Percentiles rank a stretch among this genome's conserved stretches.
phyloP scores from a whole-genome alignment of 176 grass and related monocot species.

The Sorghum bicolor region DNA sequence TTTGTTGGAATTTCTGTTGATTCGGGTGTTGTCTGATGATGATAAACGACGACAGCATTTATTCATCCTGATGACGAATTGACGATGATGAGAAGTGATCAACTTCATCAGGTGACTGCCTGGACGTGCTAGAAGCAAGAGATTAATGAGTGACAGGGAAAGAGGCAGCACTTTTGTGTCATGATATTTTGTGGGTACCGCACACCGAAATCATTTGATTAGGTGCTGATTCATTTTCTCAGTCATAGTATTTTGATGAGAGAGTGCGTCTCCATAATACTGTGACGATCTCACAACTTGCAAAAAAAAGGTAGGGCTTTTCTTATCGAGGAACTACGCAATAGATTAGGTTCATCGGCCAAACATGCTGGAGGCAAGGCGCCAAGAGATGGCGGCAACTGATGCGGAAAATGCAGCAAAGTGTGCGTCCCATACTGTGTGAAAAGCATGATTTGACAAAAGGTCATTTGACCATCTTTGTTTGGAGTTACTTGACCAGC shows the following conservation, averaged over 20 bases:
- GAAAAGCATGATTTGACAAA: background rate
- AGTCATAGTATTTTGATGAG: background rate
- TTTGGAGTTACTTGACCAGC: background rate
- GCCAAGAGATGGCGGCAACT: background rate
- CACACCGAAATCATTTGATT: background rate
- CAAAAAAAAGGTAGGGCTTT: background rate
- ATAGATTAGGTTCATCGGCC: background rate
- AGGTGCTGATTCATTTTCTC: background rate
- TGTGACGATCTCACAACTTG: background rate
- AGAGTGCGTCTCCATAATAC: too few relatives aligned
- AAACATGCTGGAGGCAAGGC: constrained; percentile 15
- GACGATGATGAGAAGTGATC: background rate
- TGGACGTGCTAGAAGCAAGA: background rate
- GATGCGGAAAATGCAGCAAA: background rate
- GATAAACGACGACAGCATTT: background rate
- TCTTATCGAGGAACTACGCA: background rate
- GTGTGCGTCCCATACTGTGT: background rate
- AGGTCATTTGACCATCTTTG: constrained; percentile 5
- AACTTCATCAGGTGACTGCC: background rate
- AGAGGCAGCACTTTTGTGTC: background rate
- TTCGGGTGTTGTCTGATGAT: background rate
- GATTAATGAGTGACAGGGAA: background rate
- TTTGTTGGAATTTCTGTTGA: background rate
- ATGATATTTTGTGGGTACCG: background rate
- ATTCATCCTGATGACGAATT: background rate